Conservation (phyloP, 305 asterid genomes). For the Solanum hybrid region DNA sequence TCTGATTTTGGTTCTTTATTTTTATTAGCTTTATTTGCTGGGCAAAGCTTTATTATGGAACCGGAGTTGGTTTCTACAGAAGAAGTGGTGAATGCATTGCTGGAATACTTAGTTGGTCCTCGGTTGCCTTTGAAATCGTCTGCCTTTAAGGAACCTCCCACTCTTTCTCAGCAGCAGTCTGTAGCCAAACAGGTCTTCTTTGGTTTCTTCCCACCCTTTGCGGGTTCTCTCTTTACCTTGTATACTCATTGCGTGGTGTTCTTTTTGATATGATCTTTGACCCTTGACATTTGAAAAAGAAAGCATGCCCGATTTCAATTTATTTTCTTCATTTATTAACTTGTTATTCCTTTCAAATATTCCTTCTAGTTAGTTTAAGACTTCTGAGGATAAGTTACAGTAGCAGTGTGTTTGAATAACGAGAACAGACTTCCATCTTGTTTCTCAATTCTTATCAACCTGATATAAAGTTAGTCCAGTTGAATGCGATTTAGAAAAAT, state of each 20-base stretch:
- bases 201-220: neutral
- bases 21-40: neutral
- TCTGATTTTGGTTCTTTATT: neutral
- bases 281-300: neutral
- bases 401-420: neutral
- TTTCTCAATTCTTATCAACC: neutral
- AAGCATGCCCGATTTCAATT: neutral
- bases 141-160: neutral
- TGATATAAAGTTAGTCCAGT: neutral
- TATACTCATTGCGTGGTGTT: neutral
- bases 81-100: constrained; percentile 12
- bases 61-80: constrained; percentile 6
- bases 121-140: constrained; percentile 11
- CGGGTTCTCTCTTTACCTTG: neutral
- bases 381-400: neutral
- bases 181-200: constrained; percentile 54
- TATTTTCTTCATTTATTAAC: neutral
- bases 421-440: neutral
- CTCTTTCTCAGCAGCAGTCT: constrained; percentile 18
- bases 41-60: neutral
- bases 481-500: neutral
- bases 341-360: neutral
- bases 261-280: neutral
- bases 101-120: constrained; percentile 26
- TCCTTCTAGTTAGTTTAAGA: neutral